Percentiles rank a stretch among this genome's conserved stretches.
phyloP scores from a whole-genome alignment of 2,329 filamentous ascomycete genomes.

The Pseudocercospora vitis region DNA sequence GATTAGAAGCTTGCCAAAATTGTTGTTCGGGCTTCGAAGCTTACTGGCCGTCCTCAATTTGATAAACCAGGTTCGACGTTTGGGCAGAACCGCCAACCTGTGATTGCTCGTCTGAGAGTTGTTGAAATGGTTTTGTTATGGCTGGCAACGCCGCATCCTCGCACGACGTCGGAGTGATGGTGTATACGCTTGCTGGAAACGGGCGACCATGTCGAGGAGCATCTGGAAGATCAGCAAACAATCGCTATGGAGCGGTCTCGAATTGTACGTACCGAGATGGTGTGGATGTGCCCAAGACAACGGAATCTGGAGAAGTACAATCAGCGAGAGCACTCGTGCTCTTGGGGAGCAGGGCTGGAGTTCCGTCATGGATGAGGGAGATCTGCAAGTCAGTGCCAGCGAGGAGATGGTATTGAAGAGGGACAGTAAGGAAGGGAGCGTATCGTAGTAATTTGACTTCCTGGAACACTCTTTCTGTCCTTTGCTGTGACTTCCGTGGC shows the following conservation, averaged over 20 bases:
- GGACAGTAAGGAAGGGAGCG: constrained; percentile 23
- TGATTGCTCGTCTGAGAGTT: constrained; percentile 28
- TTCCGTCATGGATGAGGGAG: constrained; percentile 23
- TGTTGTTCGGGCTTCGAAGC: neutral
- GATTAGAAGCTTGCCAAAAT: neutral
- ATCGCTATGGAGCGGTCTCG: neutral
- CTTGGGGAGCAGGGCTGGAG: constrained; percentile 19
- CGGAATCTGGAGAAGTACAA: constrained; percentile 30
- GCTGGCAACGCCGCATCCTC: neutral
- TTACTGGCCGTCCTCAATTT: constrained; percentile 22
- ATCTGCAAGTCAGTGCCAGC: constrained; percentile 28
- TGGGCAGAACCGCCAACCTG: constrained; percentile 17
- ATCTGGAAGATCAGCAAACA: neutral
- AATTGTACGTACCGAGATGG: constrained; percentile 15
- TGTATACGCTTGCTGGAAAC: neutral
- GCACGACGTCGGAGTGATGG: constrained; percentile 2
- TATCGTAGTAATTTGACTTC: constrained; percentile 30
- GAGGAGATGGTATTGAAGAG: constrained; percentile 23
- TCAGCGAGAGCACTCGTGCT: constrained; percentile 31
- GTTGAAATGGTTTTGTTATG: constrained; percentile 1
- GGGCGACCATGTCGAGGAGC: neutral
- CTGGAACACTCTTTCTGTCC: constrained; percentile 16
- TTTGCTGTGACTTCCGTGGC: constrained; percentile 24
- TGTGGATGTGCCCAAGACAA: constrained; percentile 30
- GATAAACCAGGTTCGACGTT: constrained; percentile 16